Evolutionary conservation across 164 flowering plant species (phyloP).

Genomic region (Berberis thunbergii): DNA sequence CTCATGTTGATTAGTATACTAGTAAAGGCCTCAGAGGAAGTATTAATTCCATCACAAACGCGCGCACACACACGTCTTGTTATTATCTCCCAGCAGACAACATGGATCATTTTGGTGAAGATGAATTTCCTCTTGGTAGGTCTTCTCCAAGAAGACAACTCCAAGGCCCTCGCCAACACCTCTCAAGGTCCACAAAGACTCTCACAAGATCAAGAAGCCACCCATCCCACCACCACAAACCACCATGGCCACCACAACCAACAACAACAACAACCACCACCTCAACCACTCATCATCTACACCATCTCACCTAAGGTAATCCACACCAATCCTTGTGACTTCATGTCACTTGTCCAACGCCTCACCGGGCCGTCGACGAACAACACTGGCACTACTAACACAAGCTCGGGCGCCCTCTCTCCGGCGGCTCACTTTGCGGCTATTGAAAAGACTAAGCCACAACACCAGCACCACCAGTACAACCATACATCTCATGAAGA

Average conservation of each 20-base stretch:
- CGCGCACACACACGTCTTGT: too few species aligned
- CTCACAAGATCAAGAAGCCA: constrained; percentile 16
- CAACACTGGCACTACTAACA: constrained; percentile 18
- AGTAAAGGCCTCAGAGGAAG: too few species aligned
- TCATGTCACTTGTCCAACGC: constrained; percentile 36
- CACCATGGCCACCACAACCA: constrained; percentile 2
- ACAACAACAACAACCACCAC: constrained; percentile 2
- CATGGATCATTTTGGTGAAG: too few species aligned
- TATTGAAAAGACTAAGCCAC: constrained; percentile 26
- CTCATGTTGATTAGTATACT: too few species aligned
- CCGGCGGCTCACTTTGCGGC: constrained; percentile 51
- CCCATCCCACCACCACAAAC: constrained; percentile 9
- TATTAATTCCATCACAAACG: too few species aligned
- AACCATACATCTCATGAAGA: too few species aligned
- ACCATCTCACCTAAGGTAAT: constrained; percentile 49
- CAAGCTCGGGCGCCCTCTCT: constrained; percentile 25
- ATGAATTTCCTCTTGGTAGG: neutral
- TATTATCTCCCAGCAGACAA: too few species aligned
- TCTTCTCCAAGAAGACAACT: constrained; percentile 15
- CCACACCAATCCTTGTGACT: constrained; percentile 27
- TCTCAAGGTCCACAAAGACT: constrained; percentile 15
- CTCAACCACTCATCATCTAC: constrained; percentile 63
- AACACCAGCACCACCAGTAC: too few species aligned
- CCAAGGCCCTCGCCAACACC: constrained; percentile 21
- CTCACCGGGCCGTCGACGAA: constrained; percentile 27